Percentiles rank a stretch among this genome's conserved stretches.
phyloP scores from a whole-genome alignment of 164 flowering plant species.

The Sextonia rubra region DNA sequence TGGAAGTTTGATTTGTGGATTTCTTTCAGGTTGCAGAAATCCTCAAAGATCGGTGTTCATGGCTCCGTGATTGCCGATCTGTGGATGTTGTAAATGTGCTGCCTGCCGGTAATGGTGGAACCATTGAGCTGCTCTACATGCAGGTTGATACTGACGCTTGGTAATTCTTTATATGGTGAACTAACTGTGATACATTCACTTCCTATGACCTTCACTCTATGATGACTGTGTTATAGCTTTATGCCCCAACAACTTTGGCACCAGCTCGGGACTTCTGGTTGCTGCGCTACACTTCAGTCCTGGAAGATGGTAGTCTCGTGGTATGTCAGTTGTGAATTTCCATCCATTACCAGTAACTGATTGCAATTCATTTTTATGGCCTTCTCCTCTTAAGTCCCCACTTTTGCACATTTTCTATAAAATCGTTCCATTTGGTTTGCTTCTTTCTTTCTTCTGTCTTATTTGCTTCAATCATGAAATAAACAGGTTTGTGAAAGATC shows the following conservation, averaged over 20 bases:
- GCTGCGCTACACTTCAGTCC: slow-evolving; percentile 76
- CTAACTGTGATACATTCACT: neutral
- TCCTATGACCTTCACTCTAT: neutral
- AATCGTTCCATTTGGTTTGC: neutral
- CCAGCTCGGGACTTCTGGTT: slow-evolving; percentile 97
- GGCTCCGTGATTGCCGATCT: slow-evolving; percentile 96
- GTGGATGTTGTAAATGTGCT: slow-evolving; percentile 80
- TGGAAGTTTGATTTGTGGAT: neutral
- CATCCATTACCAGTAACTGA: neutral
- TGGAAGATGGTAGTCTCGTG: slow-evolving; percentile 99
- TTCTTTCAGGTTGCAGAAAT: slow-evolving; percentile 80
- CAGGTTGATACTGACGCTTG: slow-evolving; percentile 49
- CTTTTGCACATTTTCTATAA: neutral
- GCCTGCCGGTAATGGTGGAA: slow-evolving; percentile 97
- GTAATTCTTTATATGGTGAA: neutral
- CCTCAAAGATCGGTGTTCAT: slow-evolving; percentile 92
- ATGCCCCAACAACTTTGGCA: slow-evolving; percentile 97
- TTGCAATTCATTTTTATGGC: neutral
- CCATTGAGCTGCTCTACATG: slow-evolving; percentile 93
- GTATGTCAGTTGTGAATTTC: slow-evolving; percentile 35
- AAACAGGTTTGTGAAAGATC: slow-evolving; percentile 93
- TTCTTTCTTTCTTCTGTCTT: no score
- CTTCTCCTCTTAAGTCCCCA: neutral
- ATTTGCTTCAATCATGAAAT: slow-evolving; percentile 5
- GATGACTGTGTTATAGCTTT: slow-evolving; percentile 40